Conservation (phyloP, 805 yeast species). For the Torulaspora franciscae region DNA sequence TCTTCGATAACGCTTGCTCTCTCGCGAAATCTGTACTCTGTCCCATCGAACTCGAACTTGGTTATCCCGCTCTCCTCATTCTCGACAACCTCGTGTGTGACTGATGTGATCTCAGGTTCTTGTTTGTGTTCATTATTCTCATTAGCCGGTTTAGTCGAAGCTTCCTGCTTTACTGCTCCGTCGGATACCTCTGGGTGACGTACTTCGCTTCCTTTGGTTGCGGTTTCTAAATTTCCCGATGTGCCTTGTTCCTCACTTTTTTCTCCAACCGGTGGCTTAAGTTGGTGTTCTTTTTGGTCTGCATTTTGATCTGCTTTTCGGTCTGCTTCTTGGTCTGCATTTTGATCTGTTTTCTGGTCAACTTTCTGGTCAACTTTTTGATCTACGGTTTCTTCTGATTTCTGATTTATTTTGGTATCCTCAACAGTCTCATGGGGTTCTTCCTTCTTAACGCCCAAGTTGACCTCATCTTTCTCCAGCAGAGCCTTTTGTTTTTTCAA, state of each 20-base stretch:
- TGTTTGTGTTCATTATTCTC: neutral
- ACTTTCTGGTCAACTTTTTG: constrained; percentile 15
- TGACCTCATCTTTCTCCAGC: constrained; percentile 16
- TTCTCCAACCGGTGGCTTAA: neutral
- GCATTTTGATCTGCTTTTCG: neutral
- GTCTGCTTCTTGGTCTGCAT: no score
- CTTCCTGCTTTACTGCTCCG: neutral
- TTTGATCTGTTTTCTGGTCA: no score
- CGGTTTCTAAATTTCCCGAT: neutral
- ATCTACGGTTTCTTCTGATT: constrained; percentile 25
- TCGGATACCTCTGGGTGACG: neutral
- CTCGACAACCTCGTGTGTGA: constrained; percentile 23
- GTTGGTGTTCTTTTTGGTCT: neutral
- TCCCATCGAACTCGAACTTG: constrained; percentile 58
- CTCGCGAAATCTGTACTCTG: constrained; percentile 76
- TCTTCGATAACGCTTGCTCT: constrained; percentile 94
- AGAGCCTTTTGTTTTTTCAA: constrained; percentile 17
- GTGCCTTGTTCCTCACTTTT: neutral
- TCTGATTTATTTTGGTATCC: constrained; percentile 12
- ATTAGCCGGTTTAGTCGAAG: neutral
- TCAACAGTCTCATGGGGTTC: neutral
- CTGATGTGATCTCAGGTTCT: constrained; percentile 18
- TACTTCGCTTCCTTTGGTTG: constrained; percentile 12
- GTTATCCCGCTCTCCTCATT: constrained; percentile 38
- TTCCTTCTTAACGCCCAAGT: neutral